Conservation (phyloP, 129 eudicot species). For the Saposhnikovia divaricata region DNA sequence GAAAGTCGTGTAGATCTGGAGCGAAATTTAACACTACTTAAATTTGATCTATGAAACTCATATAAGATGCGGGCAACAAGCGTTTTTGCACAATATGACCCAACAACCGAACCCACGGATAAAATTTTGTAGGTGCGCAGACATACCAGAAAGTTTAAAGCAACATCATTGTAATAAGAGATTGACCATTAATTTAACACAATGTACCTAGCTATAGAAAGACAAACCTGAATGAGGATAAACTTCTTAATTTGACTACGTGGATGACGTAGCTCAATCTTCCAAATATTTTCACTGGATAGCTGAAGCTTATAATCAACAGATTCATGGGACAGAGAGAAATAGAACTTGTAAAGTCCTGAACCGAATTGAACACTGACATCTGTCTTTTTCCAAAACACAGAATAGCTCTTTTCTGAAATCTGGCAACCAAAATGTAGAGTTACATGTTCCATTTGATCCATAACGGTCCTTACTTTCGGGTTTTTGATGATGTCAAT, state of each 20-base stretch:
- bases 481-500: conserved; percentile 49
- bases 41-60: neutral
- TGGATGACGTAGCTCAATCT: conserved; percentile 39
- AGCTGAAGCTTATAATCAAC: conserved; percentile 49
- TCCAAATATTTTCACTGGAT: conserved; percentile 50
- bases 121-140: neutral
- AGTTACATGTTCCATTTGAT: conserved; percentile 20
- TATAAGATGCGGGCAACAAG: neutral
- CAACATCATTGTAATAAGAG: neutral
- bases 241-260: conserved; percentile 19
- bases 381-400: conserved; percentile 28
- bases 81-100: neutral
- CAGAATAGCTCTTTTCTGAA: conserved; percentile 29
- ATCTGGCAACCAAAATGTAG: conserved; percentile 54
- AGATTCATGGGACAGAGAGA: conserved; percentile 15
- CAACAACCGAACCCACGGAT: neutral
- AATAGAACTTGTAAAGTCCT: conserved; percentile 35
- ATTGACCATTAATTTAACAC: neutral
- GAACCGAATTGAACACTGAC: conserved; percentile 36
- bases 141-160: neutral
- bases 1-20: neutral
- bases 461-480: conserved; percentile 15
- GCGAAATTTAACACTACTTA: neutral
- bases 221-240: conserved; percentile 52
- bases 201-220: neutral